A percentile compares a stretch with the other conserved stretches of the same genome.
Conservation (phyloP, 441 rosid species). For the Aleurites moluccanus region DNA sequence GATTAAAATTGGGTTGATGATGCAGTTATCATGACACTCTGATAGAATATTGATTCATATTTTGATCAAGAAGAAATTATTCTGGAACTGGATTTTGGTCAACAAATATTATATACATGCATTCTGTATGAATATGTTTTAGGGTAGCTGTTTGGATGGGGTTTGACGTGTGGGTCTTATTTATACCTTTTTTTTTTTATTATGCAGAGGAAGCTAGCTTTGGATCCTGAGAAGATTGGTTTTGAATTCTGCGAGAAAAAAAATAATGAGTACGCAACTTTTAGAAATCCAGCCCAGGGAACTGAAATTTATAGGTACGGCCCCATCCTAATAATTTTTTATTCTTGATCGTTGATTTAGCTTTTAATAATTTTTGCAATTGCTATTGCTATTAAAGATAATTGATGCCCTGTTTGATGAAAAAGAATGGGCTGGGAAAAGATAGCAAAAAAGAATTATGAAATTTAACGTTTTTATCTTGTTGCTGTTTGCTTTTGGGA, state of each 20-base stretch:
- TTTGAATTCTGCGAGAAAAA: slow-evolving; percentile 19
- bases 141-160: neutral
- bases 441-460: neutral
- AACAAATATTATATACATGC: neutral
- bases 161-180: slow-evolving; percentile 13
- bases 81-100: neutral
- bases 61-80: neutral
- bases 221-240: slow-evolving; percentile 31
- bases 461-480: neutral
- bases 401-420: slow-evolving; percentile 5
- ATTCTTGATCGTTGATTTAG: neutral
- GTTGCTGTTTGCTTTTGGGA: slow-evolving; percentile 3
- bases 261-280: slow-evolving; percentile 45
- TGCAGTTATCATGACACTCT: neutral
- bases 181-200: neutral
- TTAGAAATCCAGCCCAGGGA: slow-evolving; percentile 77
- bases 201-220: slow-evolving; percentile 33
- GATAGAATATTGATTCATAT: neutral
- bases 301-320: slow-evolving; percentile 52
- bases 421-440: neutral
- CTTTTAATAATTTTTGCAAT: neutral
- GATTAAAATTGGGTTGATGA: neutral
- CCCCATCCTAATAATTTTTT: slow-evolving; percentile 13
- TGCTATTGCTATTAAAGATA: neutral
- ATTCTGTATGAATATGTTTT: neutral